Percentiles rank a stretch among this genome's conserved stretches.
Evolutionary conservation across 164 flowering plant genomes (phyloP).

Genomic region (Vitis labrusca): DNA sequence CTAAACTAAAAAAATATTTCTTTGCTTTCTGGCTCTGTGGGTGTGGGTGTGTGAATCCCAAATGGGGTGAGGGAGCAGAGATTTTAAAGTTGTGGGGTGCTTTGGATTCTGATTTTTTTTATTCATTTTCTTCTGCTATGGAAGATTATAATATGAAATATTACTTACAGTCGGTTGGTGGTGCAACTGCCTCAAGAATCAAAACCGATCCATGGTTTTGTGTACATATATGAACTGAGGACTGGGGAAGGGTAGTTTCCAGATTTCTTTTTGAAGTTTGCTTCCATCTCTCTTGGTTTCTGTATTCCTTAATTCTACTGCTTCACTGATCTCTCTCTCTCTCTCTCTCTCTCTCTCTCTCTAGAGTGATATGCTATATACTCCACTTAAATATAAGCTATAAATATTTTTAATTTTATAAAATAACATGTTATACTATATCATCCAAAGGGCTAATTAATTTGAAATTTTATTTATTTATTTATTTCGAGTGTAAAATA

Average conservation of each 20-base stretch:
- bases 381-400: too few relatives aligned
- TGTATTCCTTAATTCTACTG: slow-evolving; percentile 8
- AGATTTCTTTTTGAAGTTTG: slow-evolving; percentile 6
- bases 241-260: slow-evolving; percentile 1
- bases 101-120: slow-evolving; percentile 9
- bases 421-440: too few relatives aligned
- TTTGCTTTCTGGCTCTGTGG: too few relatives aligned
- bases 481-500: too few relatives aligned
- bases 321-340: background rate
- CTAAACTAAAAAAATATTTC: background rate
- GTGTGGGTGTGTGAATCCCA: slow-evolving; percentile 3
- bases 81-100: slow-evolving; percentile 24
- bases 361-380: too few relatives aligned
- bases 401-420: too few relatives aligned
- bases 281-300: slow-evolving; percentile 15
- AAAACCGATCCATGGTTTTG: slow-evolving; percentile 26
- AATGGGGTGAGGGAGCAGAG: slow-evolving; percentile 6
- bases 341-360: background rate
- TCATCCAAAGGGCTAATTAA: too few relatives aligned
- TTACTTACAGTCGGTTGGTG: slow-evolving; percentile 20
- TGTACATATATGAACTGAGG: background rate
- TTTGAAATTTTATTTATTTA: too few relatives aligned
- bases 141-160: too few relatives aligned
- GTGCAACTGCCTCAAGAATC: slow-evolving; percentile 49
- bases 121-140: background rate